Evolutionary conservation across 805 yeast species (phyloP), one percentile per base, ranked within the genome.

Genomic region (Candida vaughaniae): DNA sequence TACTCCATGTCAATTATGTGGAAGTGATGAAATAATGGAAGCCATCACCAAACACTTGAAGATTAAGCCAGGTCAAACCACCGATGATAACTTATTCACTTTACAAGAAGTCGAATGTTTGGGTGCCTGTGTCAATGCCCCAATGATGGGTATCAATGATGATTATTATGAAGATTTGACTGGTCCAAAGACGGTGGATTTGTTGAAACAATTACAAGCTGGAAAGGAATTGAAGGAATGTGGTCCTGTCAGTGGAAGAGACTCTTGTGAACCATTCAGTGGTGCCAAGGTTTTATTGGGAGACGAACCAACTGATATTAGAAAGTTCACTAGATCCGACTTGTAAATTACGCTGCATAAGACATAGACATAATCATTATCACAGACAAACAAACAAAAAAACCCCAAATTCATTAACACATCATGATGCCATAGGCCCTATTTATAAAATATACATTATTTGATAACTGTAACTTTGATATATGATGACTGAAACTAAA

Each of bases 61-160:
- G 40, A 67, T 84, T 56, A 71, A 78, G 57, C 86, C 89, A 6
- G 93, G 93, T 44, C 80, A 85, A 59, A 85, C 90, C 35, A 82
- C 91, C 22, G 55, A 64, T 10, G 95, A 87, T 64, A 79, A 79
- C 25, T 62, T 81, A 48, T 86, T 86, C 71, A 84, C 95, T 12
- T 66, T 86, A 45, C 86, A 85, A 53, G 95, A 86, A 62, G 95
- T 86, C 45, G 95, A 86, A 66, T 86, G 95, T 65, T 76, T 85
- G 34, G 95, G 95, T 41, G 95, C 95, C 3, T 86, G 95, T 71
- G 89, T 86, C 34, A 86, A 86, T 60, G 95, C 85, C 6, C 95
- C 95, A 36, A 86, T 86, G 87, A 69, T 87, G 38, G 95, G 86
- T 43, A 66, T 86, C 36, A 85, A 85, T 61, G 95, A 86, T 63